phyloP scores from a whole-genome alignment of 1,284 basidiomycete genomes.

The Leccinum pallidistipes region DNA sequence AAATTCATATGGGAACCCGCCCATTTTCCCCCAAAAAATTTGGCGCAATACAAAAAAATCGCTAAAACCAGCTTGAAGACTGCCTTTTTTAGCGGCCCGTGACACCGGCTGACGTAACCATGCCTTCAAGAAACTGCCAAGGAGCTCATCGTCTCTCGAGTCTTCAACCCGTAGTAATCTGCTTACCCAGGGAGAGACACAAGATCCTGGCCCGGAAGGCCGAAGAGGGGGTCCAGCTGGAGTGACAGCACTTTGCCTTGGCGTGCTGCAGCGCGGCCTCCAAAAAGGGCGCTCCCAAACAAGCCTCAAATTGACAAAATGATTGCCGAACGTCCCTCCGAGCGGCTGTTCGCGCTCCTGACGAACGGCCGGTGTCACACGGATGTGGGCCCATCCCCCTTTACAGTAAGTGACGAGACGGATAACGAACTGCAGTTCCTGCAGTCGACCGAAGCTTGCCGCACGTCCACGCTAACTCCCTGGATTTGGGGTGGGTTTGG shows the following conservation, averaged over 20 bases:
- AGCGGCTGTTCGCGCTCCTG: not conserved
- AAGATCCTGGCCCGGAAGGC: not conserved
- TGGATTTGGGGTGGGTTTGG: not conserved
- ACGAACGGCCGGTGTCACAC: not conserved
- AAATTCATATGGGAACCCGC: not conserved
- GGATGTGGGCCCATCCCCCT: not conserved
- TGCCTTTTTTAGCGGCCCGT: not conserved
- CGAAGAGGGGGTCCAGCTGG: not conserved
- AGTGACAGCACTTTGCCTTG: constrained; percentile 4
- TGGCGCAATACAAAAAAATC: too few relatives aligned
- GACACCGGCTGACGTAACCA: not conserved
- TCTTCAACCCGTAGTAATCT: not conserved
- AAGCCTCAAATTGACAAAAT: not conserved
- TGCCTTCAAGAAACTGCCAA: not conserved
- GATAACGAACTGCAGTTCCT: constrained; percentile 6
- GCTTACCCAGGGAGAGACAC: not conserved
- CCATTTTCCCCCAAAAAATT: not conserved
- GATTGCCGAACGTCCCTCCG: not conserved
- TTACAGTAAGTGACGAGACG: not conserved
- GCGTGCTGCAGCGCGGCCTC: not conserved
- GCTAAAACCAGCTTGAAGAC: not conserved
- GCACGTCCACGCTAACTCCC: not conserved
- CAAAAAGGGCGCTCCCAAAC: not conserved
- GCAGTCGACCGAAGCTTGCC: not conserved
- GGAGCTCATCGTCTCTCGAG: not conserved